Evolutionary conservation across 2,329 filamentous ascomycete genomes (phyloP).

Genomic region (Penicillium sp.): DNA sequence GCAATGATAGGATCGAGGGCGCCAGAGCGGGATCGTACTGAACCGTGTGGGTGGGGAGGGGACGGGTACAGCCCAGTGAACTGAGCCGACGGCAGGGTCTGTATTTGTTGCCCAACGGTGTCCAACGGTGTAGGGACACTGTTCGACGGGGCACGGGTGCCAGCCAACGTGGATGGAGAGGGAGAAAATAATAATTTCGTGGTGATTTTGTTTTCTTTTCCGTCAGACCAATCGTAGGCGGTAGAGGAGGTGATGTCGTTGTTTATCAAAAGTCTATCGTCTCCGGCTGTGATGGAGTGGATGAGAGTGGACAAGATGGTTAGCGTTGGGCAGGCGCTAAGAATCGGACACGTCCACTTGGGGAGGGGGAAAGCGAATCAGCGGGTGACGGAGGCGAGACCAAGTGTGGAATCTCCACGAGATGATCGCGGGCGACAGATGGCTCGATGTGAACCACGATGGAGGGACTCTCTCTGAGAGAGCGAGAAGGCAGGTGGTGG

Average conservation of each 20-base stretch:
- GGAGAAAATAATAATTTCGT: conserved; percentile 10
- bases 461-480: not conserved
- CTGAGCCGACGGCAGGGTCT: conserved; percentile 6
- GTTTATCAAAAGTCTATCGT: not conserved
- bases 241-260: conserved; percentile 1
- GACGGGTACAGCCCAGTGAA: conserved; percentile 2
- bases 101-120: not conserved
- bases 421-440: not conserved
- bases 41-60: conserved; percentile 2
- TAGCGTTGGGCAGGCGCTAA: conserved; percentile 26
- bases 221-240: conserved; percentile 12
- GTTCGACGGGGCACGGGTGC: conserved; percentile 8
- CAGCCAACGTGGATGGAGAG: not conserved
- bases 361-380: conserved; percentile 14
- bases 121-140: no score
- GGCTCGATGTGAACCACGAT: no score
- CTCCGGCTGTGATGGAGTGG: not conserved
- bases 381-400: conserved; percentile 1
- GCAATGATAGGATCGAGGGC: no score
- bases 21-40: not conserved
- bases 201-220: no score
- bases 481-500: not conserved
- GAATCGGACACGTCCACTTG: conserved; percentile 12
- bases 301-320: not conserved
- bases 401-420: conserved; percentile 9